Conservation (phyloP, 2,329 filamentous ascomycete genomes). For the Botrytis hyacinthi region DNA sequence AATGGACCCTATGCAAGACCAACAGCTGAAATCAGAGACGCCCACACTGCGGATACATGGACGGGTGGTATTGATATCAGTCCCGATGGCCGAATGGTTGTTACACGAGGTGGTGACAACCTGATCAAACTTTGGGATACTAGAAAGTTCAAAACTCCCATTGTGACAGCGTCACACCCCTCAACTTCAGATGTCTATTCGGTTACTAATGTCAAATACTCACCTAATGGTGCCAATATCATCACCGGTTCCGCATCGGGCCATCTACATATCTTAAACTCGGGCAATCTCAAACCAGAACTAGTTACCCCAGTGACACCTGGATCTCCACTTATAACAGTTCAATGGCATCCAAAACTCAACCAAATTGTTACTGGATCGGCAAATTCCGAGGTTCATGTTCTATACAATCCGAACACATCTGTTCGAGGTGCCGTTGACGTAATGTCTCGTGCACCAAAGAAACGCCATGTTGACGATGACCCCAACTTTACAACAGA, state of each 20-base stretch:
- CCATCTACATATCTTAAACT: conserved; percentile 88
- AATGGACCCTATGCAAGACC: conserved; percentile 84
- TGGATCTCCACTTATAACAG: conserved; percentile 75
- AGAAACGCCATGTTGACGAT: conserved; percentile 93
- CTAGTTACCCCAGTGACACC: conserved; percentile 87
- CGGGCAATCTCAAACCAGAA: conserved; percentile 82
- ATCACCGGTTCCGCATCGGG: conserved; percentile 85
- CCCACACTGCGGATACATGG: conserved; percentile 82
- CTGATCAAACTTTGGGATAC: conserved; percentile 96
- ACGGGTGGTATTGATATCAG: conserved; percentile 91
- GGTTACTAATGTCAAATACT: conserved; percentile 85
- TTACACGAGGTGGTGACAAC: conserved; percentile 87
- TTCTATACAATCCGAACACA: conserved; percentile 85
- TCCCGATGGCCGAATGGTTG: conserved; percentile 81
- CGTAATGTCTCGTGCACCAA: conserved; percentile 89
- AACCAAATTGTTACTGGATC: conserved; percentile 96
- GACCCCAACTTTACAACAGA: conserved; percentile 85
- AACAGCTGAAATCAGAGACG: conserved; percentile 76
- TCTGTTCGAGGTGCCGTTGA: conserved; percentile 80
- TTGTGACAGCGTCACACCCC: conserved; percentile 73
- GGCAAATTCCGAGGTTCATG: conserved; percentile 82
- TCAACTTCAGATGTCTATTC: conserved; percentile 83
- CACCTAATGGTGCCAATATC: conserved; percentile 78
- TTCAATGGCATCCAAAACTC: conserved; percentile 89
- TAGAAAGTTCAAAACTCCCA: conserved; percentile 87